phyloP scores from a whole-genome alignment of 768 basidiomycete species.

The Cystobasidium tubakii region DNA sequence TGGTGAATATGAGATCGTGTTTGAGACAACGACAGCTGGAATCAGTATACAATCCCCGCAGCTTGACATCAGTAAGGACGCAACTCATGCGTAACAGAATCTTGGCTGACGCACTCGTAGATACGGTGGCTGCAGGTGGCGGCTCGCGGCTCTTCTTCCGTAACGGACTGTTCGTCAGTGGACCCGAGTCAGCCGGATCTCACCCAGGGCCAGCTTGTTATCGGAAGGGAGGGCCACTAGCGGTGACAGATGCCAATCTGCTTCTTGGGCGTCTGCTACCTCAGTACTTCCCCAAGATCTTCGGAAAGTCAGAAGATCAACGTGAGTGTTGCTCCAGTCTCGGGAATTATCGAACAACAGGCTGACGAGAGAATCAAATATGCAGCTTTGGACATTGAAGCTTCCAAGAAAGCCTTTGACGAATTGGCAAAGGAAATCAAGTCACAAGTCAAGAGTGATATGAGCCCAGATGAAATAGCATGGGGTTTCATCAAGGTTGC shows the following conservation, averaged over 20 bases:
- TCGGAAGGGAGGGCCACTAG: conserved; percentile 81
- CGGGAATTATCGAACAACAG: too few species aligned
- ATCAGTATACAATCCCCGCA: conserved; percentile 87
- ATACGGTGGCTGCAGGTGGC: conserved; percentile 86
- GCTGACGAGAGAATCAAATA: neutral
- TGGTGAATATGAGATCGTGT: conserved; percentile 83
- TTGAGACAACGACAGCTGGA: conserved; percentile 91
- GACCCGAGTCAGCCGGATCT: conserved; percentile 87
- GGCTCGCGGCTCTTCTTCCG: conserved; percentile 81
- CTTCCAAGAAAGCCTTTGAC: conserved; percentile 64
- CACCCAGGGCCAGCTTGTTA: conserved; percentile 91
- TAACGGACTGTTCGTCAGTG: conserved; percentile 83
- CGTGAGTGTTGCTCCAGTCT: conserved; percentile 39
- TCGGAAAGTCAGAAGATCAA: conserved; percentile 81
- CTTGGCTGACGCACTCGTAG: neutral
- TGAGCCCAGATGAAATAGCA: conserved; percentile 73
- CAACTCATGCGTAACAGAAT: neutral
- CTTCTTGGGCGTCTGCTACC: conserved; percentile 81
- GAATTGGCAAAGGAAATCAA: conserved; percentile 67
- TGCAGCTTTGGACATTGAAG: conserved; percentile 64
- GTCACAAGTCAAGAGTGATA: conserved; percentile 51
- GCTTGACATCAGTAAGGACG: conserved; percentile 68
- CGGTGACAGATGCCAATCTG: conserved; percentile 88
- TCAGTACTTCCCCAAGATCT: conserved; percentile 89
- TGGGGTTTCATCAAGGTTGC: conserved; percentile 86